Evolutionary conservation across 306 rosid species (phyloP).

Genomic region (Geum urbanum): DNA sequence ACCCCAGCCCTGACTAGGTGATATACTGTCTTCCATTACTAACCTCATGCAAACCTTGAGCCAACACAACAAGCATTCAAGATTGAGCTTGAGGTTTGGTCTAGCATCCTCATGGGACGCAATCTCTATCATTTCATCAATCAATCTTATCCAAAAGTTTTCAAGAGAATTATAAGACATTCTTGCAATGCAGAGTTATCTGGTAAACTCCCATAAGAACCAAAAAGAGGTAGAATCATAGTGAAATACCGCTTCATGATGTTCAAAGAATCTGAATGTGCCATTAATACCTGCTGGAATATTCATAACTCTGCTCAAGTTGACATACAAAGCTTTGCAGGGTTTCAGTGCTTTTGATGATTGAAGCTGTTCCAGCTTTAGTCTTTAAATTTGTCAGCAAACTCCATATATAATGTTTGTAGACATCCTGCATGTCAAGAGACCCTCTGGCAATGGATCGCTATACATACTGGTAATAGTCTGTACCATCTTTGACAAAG

Average conservation of each 20-base stretch:
- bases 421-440: constrained; percentile 83
- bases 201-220: constrained; percentile 53
- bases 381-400: constrained; percentile 54
- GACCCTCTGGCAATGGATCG: constrained; percentile 56
- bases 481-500: constrained; percentile 81
- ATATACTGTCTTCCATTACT: constrained; percentile 81
- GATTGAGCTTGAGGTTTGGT: constrained; percentile 41
- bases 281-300: constrained; percentile 52
- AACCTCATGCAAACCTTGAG: constrained; percentile 69
- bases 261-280: constrained; percentile 65
- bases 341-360: constrained; percentile 54
- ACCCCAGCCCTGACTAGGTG: constrained; percentile 93
- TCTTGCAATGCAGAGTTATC: constrained; percentile 96
- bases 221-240: constrained; percentile 51
- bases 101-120: constrained; percentile 37
- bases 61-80: constrained; percentile 61
- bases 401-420: constrained; percentile 57
- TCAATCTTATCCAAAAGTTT: constrained; percentile 72
- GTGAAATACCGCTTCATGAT: constrained; percentile 70
- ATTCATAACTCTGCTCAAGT: constrained; percentile 75
- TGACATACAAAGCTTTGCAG: constrained; percentile 65
- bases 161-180: constrained; percentile 71
- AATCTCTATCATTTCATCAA: constrained; percentile 73
- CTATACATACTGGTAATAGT: constrained; percentile 42
- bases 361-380: constrained; percentile 45